Percentiles rank a stretch among this genome's conserved stretches.
phyloP scores from a whole-genome alignment of 352 stramenopile genomes.

The Phytophthora litchii region DNA sequence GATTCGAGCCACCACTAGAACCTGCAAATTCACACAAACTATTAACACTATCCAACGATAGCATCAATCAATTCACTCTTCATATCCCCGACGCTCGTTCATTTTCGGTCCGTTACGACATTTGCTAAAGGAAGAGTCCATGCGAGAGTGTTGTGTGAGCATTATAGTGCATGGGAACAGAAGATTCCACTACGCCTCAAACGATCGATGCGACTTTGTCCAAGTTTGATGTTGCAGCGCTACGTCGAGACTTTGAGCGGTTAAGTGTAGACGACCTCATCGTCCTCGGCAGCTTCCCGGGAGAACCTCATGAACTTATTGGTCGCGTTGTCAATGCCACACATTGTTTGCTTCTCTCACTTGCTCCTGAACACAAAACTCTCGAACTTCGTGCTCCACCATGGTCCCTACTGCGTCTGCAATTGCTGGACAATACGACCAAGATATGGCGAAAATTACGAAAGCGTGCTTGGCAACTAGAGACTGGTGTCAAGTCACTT shows the following conservation, averaged over 20 bases:
- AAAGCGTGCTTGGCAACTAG: conserved; percentile 47
- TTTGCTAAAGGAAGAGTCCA: neutral
- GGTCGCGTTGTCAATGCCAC: conserved; percentile 40
- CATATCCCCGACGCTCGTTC: neutral
- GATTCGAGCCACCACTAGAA: conserved; percentile 25
- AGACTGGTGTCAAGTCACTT: conserved; percentile 25
- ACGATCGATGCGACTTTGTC: conserved; percentile 6
- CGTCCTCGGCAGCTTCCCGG: conserved; percentile 46
- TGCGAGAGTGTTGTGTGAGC: conserved; percentile 3
- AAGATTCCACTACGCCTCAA: conserved; percentile 4
- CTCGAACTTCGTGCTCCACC: conserved; percentile 37
- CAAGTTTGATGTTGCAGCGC: conserved; percentile 21
- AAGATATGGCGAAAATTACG: conserved; percentile 45
- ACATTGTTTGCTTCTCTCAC: conserved; percentile 52
- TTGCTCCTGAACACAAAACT: conserved; percentile 30
- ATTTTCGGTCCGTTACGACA: conserved; percentile 19
- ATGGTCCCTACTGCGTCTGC: conserved; percentile 62
- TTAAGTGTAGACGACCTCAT: conserved; percentile 51
- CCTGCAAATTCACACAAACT: conserved; percentile 11
- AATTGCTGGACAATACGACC: conserved; percentile 42
- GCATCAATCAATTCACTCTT: conserved; percentile 8
- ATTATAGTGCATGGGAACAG: conserved; percentile 31
- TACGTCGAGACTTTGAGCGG: conserved; percentile 32
- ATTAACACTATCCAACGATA: conserved; percentile 1
- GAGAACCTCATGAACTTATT: conserved; percentile 49